Percentiles rank a stretch among this genome's conserved stretches.
Conservation (phyloP, 208 protist species). For the Trypanosoma rangeli region DNA sequence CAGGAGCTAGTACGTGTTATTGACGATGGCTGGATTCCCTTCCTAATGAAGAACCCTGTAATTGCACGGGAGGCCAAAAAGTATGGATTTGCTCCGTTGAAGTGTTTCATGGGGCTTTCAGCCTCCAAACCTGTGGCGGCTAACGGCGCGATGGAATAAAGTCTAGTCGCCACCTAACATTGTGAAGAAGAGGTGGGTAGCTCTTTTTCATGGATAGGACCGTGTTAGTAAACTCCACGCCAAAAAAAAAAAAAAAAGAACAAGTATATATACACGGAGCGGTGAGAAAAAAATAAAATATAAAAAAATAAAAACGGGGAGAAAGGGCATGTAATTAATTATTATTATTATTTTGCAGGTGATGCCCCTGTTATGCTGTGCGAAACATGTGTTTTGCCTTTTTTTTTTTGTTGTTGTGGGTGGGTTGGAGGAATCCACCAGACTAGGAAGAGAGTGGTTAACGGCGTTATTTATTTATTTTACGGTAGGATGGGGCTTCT, state of each 20-base stretch:
- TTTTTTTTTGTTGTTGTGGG: conserved; percentile 9
- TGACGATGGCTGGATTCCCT: conserved; percentile 74
- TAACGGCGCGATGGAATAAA: not conserved
- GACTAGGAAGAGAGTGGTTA: not conserved
- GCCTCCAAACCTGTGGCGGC: not conserved
- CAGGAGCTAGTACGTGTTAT: conserved; percentile 70
- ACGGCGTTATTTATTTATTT: not conserved
- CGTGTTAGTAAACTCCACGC: too few species aligned
- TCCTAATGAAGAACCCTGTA: conserved; percentile 43
- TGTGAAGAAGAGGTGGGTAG: too few species aligned
- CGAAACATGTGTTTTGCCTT: not conserved
- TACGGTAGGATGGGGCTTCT: conserved; percentile 92
- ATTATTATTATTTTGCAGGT: too few species aligned
- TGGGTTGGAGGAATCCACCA: not conserved
- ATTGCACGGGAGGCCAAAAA: conserved; percentile 44
- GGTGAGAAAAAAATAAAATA: too few species aligned
- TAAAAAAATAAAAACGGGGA: too few species aligned
- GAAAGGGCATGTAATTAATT: too few species aligned
- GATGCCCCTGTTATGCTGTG: too few species aligned
- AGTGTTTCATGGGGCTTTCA: conserved; percentile 66
- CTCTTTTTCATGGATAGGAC: too few species aligned
- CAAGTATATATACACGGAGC: too few species aligned
- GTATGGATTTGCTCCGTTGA: conserved; percentile 54
- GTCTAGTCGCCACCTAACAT: not conserved
- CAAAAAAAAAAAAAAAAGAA: too few species aligned